These are phyloP conservation scores for Linnemannia hyalina DNA, from an alignment of 192 early-diverging fungal genomes.

Conservation along the genomic window DNA sequence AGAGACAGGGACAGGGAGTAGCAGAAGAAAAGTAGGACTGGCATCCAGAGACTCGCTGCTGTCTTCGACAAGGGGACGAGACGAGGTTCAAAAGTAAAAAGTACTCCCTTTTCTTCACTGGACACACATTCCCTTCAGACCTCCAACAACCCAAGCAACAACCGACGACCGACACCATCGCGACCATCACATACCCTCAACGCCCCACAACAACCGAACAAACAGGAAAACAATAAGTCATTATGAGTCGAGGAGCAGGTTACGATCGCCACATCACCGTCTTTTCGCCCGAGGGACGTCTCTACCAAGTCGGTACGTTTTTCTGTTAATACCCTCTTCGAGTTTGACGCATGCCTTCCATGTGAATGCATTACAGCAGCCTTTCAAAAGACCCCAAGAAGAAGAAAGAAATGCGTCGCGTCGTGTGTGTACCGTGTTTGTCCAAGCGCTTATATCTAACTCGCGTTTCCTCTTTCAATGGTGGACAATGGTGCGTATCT, in stretches of 20 bases:
- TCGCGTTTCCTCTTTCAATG: neutral
- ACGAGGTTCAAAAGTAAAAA: neutral
- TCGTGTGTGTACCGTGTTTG: neutral
- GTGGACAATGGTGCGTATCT: neutral
- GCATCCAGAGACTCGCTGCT: neutral
- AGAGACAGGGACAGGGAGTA: neutral
- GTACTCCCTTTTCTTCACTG: neutral
- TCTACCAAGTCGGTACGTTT: slow-evolving; percentile 97
- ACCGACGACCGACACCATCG: neutral
- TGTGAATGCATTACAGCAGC: neutral
- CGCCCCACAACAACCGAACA: neutral
- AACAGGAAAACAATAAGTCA: slow-evolving; percentile 17
- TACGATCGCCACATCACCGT: slow-evolving; percentile 99
- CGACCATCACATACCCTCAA: neutral
- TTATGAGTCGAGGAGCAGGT: slow-evolving; percentile 69
- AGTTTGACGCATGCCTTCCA: neutral
- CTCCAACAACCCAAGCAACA: neutral
- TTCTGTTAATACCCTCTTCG: neutral
- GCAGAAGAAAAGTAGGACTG: neutral
- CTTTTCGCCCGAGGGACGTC: slow-evolving; percentile 98
- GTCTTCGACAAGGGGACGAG: neutral
- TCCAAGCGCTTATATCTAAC: neutral
- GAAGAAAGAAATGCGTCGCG: neutral
- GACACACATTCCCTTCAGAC: neutral
- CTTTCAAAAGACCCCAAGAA: neutral